phyloP scores from a whole-genome alignment of 768 basidiomycete genomes.

The Trametes elegans region DNA sequence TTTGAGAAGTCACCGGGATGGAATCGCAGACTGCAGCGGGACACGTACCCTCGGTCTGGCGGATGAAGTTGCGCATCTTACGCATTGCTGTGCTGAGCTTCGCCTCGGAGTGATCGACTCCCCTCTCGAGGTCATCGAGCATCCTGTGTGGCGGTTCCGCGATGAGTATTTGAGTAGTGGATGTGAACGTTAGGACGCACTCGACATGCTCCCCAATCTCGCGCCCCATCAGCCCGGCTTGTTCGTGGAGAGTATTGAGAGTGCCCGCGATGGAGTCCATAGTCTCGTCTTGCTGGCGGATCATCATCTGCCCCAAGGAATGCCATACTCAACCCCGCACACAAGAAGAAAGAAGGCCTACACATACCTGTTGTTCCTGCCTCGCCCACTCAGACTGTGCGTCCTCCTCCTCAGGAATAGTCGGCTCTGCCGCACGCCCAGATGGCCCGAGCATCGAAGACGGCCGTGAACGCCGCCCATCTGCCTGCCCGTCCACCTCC shows the following conservation, averaged over 20 bases:
- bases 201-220: slow-evolving; percentile 92
- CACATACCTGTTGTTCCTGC: slow-evolving; percentile 80
- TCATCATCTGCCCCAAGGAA: slow-evolving; percentile 58
- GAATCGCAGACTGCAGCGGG: background rate
- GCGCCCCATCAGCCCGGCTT: slow-evolving; percentile 92
- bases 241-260: slow-evolving; percentile 77
- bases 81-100: slow-evolving; percentile 67
- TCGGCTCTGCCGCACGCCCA: slow-evolving; percentile 1
- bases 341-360: too few relatives aligned
- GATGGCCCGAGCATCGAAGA: slow-evolving; percentile 21
- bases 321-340: too few relatives aligned
- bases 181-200: slow-evolving; percentile 47
- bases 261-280: slow-evolving; percentile 88
- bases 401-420: slow-evolving; percentile 39
- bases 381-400: slow-evolving; percentile 78
- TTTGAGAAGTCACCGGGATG: background rate
- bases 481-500: slow-evolving; percentile 42
- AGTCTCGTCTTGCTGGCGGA: slow-evolving; percentile 85
- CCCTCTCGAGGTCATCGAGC: slow-evolving; percentile 78
- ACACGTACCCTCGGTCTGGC: slow-evolving; percentile 72
- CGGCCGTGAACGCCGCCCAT: slow-evolving; percentile 25
- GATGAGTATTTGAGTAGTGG: background rate
- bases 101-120: slow-evolving; percentile 67
- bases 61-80: slow-evolving; percentile 78
- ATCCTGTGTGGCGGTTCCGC: slow-evolving; percentile 48